phyloP scores from a whole-genome alignment of 2,329 filamentous ascomycete genomes.

The Remersonia thermophila region DNA sequence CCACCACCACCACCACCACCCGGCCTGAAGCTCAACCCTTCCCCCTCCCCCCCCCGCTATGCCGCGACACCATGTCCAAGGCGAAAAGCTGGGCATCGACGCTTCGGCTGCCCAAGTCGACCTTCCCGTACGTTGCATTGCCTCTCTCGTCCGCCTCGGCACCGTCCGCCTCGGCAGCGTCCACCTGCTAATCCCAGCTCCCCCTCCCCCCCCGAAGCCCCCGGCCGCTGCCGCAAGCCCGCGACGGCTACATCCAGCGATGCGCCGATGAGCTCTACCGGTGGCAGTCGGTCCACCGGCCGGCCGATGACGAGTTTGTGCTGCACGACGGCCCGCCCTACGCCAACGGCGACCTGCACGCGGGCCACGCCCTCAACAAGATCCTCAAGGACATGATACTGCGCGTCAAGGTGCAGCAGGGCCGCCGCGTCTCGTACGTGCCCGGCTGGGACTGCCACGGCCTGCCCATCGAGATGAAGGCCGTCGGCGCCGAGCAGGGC shows the following conservation, averaged over 20 bases:
- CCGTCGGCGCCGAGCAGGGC: conserved; percentile 46
- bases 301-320: conserved; percentile 51
- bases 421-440: conserved; percentile 64
- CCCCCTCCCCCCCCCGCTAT: conserved; percentile 4
- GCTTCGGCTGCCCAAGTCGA: conserved; percentile 61
- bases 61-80: conserved; percentile 32
- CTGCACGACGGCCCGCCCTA: conserved; percentile 96
- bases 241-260: conserved; percentile 52
- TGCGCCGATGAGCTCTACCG: conserved; percentile 80
- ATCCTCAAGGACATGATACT: conserved; percentile 90
- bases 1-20: too few relatives aligned
- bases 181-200: background rate
- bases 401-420: conserved; percentile 66
- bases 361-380: conserved; percentile 94
- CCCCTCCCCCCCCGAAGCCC: conserved; percentile 29
- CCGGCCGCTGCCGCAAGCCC: conserved; percentile 37
- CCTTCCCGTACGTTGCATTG: conserved; percentile 45
- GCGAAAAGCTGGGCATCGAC: conserved; percentile 67
- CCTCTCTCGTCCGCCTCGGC: background rate
- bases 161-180: background rate
- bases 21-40: background rate
- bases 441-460: conserved; percentile 98
- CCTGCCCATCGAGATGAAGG: conserved; percentile 92
- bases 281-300: conserved; percentile 59
- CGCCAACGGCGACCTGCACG: conserved; percentile 82